These are phyloP conservation scores for Cyclocybe aegerita DNA, from an alignment of 768 basidiomycete species.

Conservation along the genomic window DNA sequence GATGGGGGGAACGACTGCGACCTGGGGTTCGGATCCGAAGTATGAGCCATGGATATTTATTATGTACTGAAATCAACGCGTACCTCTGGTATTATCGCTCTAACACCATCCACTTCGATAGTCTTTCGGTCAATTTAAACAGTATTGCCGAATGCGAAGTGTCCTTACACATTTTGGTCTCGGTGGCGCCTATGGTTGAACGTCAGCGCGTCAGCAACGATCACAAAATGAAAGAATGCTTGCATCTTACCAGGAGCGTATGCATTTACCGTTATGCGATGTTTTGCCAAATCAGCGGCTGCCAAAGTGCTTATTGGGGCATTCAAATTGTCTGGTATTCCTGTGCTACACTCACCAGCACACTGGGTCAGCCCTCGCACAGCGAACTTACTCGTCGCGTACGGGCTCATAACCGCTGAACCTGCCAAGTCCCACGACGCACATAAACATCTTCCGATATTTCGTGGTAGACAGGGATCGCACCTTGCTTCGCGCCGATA, in stretches of 20 bases:
- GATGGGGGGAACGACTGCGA: neutral
- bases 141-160: too few species aligned
- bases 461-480: neutral
- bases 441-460: neutral
- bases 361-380: constrained; percentile 36
- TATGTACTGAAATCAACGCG: neutral
- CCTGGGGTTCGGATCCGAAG: neutral
- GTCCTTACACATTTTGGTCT: too few species aligned
- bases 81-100: too few species aligned
- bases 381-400: constrained; percentile 35
- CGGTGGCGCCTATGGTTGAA: too few species aligned
- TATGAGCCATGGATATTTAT: neutral
- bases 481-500: constrained; percentile 27
- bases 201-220: too few species aligned
- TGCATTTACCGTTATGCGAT: constrained; percentile 42
- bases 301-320: neutral
- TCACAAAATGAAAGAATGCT: neutral
- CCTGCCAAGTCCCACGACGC: neutral
- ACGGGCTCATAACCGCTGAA: constrained; percentile 15
- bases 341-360: constrained; percentile 24
- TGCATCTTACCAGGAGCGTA: constrained; percentile 33
- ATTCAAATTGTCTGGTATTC: neutral
- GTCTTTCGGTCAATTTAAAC: too few species aligned
- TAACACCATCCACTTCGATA: too few species aligned
- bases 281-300: constrained; percentile 35